Conservation (phyloP, 306 rosid species). For the Dalbergia cultrata region DNA sequence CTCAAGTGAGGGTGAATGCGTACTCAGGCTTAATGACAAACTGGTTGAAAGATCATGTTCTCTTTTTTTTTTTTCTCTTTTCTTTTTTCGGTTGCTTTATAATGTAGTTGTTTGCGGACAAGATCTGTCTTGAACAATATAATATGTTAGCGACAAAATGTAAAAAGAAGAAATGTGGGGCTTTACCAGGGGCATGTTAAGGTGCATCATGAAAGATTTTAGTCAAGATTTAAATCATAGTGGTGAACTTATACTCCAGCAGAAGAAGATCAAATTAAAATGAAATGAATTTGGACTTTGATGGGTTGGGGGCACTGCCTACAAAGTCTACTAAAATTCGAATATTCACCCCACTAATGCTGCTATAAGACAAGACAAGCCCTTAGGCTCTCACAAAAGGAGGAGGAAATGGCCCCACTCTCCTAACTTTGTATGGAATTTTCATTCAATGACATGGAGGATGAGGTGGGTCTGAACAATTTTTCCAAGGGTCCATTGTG, state of each 20-base stretch:
- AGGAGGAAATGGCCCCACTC: conserved; percentile 30
- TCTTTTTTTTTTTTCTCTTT: no score
- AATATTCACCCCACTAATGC: conserved; percentile 35
- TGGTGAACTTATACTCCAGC: conserved; percentile 24
- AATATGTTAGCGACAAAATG: conserved; percentile 25
- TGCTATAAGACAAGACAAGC: conserved; percentile 34
- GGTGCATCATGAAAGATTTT: conserved; percentile 39
- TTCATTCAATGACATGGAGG: conserved; percentile 34
- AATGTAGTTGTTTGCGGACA: not conserved
- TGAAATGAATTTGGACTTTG: conserved; percentile 24
- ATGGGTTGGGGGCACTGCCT: conserved; percentile 5
- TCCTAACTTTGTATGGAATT: conserved; percentile 32
- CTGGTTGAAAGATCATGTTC: not conserved
- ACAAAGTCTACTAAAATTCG: conserved; percentile 31
- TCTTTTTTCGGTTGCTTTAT: not conserved
- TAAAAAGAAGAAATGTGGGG: conserved; percentile 26
- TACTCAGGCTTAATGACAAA: conserved; percentile 2
- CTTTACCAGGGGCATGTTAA: conserved; percentile 32
- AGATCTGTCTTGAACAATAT: not conserved
- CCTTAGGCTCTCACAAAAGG: conserved; percentile 34
- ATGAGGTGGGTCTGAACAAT: conserved; percentile 4
- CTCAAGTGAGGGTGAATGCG: not conserved
- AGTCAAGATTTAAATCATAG: conserved; percentile 45
- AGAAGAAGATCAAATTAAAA: not conserved
- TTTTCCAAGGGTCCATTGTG: conserved; percentile 34